Evolutionary conservation across 805 yeast genomes (phyloP), one percentile per base, ranked within the genome.

Genomic region (Candida xyloterini): DNA sequence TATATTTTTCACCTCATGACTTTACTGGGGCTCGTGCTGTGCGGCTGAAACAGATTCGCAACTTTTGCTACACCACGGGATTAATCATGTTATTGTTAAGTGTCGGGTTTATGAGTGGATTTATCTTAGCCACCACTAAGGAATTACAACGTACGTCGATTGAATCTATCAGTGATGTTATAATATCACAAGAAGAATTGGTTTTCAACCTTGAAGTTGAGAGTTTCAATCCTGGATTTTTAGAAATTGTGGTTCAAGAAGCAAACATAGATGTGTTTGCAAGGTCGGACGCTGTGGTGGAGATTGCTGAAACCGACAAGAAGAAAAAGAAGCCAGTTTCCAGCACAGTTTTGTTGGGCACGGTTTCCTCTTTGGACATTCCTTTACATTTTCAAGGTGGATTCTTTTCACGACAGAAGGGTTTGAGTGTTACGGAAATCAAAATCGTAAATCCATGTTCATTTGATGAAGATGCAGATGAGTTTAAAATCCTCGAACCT

Each of bases 201-300:
- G 74, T 89, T 1, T 88, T 91, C 65, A 86, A 83, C 56, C 65
- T 91, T 51, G 74, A 77, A 2, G 76, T 88, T 15, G 83, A 79
- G 43, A 95, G 95, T 0, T 77, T 81, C 52, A 91, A 91, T 58
- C 96, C 96, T 0, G 96, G 97, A 0, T 74, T 90, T 62, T 69
- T 89, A 48, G 71, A 84, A 2, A 77, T 89, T 5, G 65, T 68
- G 2, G 69, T 90, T 2, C 67, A 69, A 29, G 76, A 78, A 10
- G 81, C 82, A 8, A 91, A 86, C 49, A 61, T 91, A 29, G 97
- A 91, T 58, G 69, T 91, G 2, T 91, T 91, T 67, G 97, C 91
- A 1, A 81, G 79, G 51, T 76, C 85, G 33, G 71, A 78, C 6
- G 74, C 71, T 50, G 55, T 75, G 16, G 44, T 33, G 10, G 56